These are phyloP conservation scores for Naganishia antarctica DNA, from an alignment of 768 basidiomycete species.

Conservation along the genomic window DNA sequence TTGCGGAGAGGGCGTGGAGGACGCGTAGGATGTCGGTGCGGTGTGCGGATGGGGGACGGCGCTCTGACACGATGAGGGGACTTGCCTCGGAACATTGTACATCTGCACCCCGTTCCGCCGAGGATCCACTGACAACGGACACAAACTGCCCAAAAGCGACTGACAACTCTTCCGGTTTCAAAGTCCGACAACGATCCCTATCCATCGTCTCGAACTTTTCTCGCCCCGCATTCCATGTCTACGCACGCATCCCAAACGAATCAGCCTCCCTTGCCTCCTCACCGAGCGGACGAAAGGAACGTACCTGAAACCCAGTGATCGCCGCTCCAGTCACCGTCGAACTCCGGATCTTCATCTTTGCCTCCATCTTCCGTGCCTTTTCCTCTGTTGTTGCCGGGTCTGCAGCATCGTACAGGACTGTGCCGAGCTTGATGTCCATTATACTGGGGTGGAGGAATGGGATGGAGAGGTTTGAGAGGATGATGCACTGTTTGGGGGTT, in stretches of 20 bases:
- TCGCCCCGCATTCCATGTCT: constrained; percentile 24
- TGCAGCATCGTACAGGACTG: constrained; percentile 63
- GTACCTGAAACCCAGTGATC: constrained; percentile 85
- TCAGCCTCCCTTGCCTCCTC: neutral
- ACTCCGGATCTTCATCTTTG: constrained; percentile 66
- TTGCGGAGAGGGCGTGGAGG: constrained; percentile 22
- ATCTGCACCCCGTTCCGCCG: too few relatives aligned
- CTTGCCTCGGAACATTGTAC: too few relatives aligned
- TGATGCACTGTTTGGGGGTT: constrained; percentile 58
- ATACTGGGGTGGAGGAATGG: constrained; percentile 75
- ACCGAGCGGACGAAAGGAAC: constrained; percentile 31
- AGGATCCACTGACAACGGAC: too few relatives aligned
- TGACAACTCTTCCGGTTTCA: constrained; percentile 64
- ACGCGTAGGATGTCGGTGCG: constrained; percentile 13
- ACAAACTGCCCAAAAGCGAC: constrained; percentile 77
- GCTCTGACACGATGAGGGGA: too few relatives aligned
- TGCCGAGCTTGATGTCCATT: constrained; percentile 90
- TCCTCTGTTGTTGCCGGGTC: constrained; percentile 52
- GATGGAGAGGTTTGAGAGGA: constrained; percentile 75
- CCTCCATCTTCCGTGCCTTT: constrained; percentile 73
- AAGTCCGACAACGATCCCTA: constrained; percentile 71
- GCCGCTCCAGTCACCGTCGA: constrained; percentile 69
- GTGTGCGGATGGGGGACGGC: constrained; percentile 16
- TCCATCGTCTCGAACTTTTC: neutral
- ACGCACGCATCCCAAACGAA: too few relatives aligned